Evolutionary conservation across 495 filamentous ascomycete genomes (phyloP).

Genomic region (Rostrohypoxylon terebratum): DNA sequence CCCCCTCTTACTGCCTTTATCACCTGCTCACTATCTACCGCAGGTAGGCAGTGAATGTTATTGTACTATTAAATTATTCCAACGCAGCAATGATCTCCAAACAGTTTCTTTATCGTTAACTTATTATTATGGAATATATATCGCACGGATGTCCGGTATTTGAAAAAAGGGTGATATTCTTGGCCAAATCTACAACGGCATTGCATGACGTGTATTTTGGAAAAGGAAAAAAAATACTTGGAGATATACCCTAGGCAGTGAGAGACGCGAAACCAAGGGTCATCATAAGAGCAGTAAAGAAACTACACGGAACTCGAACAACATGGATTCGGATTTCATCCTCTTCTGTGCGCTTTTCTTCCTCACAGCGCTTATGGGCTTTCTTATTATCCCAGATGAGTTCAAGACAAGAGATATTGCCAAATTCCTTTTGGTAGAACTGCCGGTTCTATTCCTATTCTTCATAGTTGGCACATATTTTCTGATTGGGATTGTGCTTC

Average conservation of each 20-base stretch:
- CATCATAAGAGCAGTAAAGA: neutral
- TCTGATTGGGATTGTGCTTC: neutral
- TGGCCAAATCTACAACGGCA: neutral
- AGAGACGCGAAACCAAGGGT: neutral
- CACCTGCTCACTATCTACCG: too few relatives aligned
- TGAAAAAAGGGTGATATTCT: neutral
- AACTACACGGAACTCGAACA: neutral
- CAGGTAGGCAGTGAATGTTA: neutral
- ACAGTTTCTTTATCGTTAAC: neutral
- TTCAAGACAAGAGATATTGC: neutral
- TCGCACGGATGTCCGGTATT: neutral
- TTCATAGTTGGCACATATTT: neutral
- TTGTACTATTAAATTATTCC: neutral
- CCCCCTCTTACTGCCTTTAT: too few relatives aligned
- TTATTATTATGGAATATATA: neutral
- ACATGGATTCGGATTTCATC: neutral
- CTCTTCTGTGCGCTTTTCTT: neutral
- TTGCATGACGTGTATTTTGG: neutral
- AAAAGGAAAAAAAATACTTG: neutral
- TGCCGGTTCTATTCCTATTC: neutral
- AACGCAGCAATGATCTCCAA: neutral
- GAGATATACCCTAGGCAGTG: neutral
- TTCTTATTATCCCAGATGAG: neutral
- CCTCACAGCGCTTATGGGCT: neutral
- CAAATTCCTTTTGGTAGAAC: neutral